These are phyloP conservation scores for Apostasia shenzhenica DNA, from an alignment of 106 monocot genomes.

Conservation along the genomic window DNA sequence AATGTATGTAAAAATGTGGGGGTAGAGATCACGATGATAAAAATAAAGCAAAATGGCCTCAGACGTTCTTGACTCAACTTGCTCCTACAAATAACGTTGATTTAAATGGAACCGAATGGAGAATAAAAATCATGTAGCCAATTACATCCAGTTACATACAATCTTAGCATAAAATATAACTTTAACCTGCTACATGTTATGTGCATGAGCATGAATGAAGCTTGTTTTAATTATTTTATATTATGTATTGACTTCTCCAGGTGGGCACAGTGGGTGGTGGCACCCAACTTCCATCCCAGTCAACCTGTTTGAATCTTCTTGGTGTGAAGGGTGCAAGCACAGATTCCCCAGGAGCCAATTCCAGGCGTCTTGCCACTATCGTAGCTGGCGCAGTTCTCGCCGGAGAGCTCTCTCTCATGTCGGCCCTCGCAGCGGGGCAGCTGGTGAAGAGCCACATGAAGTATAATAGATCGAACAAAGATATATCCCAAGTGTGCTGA, in stretches of 20 bases:
- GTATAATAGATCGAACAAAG: constrained; percentile 62
- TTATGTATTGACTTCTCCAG: constrained; percentile 5
- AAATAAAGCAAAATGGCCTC: too few species aligned
- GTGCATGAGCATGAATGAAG: too few species aligned
- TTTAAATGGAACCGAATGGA: too few species aligned
- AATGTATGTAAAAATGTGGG: too few species aligned
- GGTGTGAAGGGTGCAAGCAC: constrained; percentile 63
- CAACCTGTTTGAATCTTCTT: constrained; percentile 56
- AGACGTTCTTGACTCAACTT: too few species aligned
- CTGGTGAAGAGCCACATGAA: constrained; percentile 79
- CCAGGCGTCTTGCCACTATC: constrained; percentile 45
- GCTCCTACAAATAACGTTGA: too few species aligned
- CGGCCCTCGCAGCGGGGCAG: constrained; percentile 71
- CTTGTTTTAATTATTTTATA: too few species aligned
- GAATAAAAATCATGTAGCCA: too few species aligned
- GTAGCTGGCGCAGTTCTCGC: constrained; percentile 60
- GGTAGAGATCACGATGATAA: too few species aligned
- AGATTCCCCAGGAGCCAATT: constrained; percentile 49
- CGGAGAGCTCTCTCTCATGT: constrained; percentile 67
- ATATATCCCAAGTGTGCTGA: constrained; percentile 15
- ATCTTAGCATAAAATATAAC: too few species aligned
- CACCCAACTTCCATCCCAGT: constrained; percentile 50
- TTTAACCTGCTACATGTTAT: too few species aligned
- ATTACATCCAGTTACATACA: too few species aligned
- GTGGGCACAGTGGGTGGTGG: constrained; percentile 74